A percentile compares a stretch with the other conserved stretches of the same genome.
Evolutionary conservation across 2,329 filamentous ascomycete species (phyloP).

Genomic region (Ilyonectria destructans): DNA sequence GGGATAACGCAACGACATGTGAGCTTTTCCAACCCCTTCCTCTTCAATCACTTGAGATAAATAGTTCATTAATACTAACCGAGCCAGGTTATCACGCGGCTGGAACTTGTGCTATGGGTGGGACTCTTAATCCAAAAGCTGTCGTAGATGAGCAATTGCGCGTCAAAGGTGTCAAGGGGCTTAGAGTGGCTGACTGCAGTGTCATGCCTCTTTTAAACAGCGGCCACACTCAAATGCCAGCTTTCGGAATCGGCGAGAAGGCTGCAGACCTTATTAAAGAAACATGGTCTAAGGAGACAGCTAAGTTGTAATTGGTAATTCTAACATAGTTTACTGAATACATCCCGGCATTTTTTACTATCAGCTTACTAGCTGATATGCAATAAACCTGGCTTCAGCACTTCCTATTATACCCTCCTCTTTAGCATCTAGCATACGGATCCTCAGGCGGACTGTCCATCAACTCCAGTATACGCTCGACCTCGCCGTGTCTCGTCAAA

Average conservation of each 20-base stretch:
- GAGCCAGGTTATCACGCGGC: slow-evolving; percentile 42
- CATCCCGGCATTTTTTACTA: no score
- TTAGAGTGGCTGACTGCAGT: slow-evolving; percentile 69
- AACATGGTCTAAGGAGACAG: slow-evolving; percentile 30
- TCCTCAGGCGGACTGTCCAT: no score
- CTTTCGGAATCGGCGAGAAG: slow-evolving; percentile 71
- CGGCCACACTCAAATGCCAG: slow-evolving; percentile 70
- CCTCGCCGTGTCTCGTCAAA: no score
- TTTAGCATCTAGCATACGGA: no score
- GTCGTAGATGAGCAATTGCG: slow-evolving; percentile 69
- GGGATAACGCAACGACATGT: slow-evolving; percentile 73
- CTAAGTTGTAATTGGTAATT: neutral
- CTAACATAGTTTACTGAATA: no score
- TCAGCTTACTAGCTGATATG: no score
- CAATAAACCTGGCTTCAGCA: no score
- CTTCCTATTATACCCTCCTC: no score
- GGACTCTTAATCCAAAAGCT: slow-evolving; percentile 63
- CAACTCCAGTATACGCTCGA: no score
- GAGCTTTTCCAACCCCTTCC: slow-evolving; percentile 44
- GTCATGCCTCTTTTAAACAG: slow-evolving; percentile 67
- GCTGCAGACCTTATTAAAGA: slow-evolving; percentile 65
- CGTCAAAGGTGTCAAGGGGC: slow-evolving; percentile 66
- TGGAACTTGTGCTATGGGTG: slow-evolving; percentile 55
- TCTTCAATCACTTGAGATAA: neutral
- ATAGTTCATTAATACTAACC: neutral